Conservation (phyloP, 2,329 filamentous ascomycete genomes). For the Alternaria sp. region DNA sequence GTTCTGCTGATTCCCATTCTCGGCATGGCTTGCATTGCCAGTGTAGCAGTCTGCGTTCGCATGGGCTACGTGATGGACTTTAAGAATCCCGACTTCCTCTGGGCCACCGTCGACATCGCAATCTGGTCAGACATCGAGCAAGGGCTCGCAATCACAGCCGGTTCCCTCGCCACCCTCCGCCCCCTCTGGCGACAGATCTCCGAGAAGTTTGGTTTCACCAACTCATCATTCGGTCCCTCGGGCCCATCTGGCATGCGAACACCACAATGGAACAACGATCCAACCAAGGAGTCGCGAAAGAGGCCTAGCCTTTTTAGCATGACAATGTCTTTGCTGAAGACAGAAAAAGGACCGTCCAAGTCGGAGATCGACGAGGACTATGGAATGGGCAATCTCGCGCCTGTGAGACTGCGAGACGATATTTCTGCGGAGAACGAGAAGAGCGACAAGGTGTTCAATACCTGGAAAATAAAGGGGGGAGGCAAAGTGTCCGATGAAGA, state of each 20-base stretch:
- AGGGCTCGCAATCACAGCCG: conserved; percentile 49
- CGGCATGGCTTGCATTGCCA: conserved; percentile 57
- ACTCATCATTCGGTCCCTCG: conserved; percentile 15
- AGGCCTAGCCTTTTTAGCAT: conserved; percentile 33
- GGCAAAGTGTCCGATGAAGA: conserved; percentile 41
- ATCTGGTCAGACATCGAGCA: conserved; percentile 51
- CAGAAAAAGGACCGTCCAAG: conserved; percentile 28
- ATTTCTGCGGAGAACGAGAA: conserved; percentile 28
- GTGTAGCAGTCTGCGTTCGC: conserved; percentile 46
- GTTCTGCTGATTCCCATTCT: conserved; percentile 58
- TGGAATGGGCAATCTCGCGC: conserved; percentile 31
- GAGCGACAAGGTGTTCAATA: conserved; percentile 35
- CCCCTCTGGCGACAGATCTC: conserved; percentile 43
- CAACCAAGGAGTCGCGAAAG: conserved; percentile 23
- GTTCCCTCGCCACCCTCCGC: conserved; percentile 48
- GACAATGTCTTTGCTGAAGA: conserved; percentile 31
- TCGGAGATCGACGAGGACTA: conserved; percentile 31
- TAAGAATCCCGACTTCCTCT: conserved; percentile 46
- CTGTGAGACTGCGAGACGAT: conserved; percentile 40
- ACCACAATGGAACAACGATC: conserved; percentile 27
- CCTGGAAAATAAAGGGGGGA: conserved; percentile 41
- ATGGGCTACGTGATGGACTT: conserved; percentile 49
- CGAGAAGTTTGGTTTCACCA: conserved; percentile 31
- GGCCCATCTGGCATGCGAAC: conserved; percentile 27
- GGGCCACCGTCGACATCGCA: conserved; percentile 47